Conservation (phyloP, 1,284 basidiomycete species). For the Ganoderma lingzhi region DNA sequence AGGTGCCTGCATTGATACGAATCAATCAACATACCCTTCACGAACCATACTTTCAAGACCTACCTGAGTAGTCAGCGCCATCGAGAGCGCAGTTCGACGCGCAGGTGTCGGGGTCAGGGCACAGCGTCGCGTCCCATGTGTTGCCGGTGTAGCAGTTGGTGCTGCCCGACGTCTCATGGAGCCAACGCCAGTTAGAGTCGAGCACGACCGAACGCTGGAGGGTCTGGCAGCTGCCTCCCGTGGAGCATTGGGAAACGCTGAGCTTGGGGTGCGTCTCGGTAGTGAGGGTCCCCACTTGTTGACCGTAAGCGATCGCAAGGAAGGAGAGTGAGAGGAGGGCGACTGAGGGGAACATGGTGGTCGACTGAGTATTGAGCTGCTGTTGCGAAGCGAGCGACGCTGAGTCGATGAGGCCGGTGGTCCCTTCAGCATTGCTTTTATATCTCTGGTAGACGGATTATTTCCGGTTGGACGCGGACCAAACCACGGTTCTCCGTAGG, state of each 20-base stretch:
- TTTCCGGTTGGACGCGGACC: constrained; percentile 16
- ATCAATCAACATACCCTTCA: neutral
- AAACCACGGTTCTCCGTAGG: neutral
- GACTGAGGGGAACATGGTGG: constrained; percentile 37
- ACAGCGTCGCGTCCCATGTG: constrained; percentile 45
- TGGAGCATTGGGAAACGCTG: constrained; percentile 40
- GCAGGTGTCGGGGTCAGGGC: constrained; percentile 46
- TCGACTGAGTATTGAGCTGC: constrained; percentile 20
- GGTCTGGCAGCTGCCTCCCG: constrained; percentile 38
- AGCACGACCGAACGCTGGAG: constrained; percentile 41
- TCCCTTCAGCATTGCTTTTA: constrained; percentile 15
- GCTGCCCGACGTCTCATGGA: constrained; percentile 41
- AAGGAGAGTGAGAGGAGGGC: constrained; percentile 39
- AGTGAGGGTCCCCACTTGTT: constrained; percentile 45
- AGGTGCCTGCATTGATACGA: constrained; percentile 23
- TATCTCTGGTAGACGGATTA: constrained; percentile 22
- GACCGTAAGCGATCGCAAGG: constrained; percentile 39
- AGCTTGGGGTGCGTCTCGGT: constrained; percentile 46
- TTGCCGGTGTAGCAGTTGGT: constrained; percentile 50
- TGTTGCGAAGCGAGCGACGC: constrained; percentile 24
- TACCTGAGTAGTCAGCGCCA: constrained; percentile 60
- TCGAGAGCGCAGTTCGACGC: constrained; percentile 62
- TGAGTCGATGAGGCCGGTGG: constrained; percentile 27
- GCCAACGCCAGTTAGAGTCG: constrained; percentile 50
- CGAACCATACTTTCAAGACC: neutral